Evolutionary conservation across 495 filamentous ascomycete genomes (phyloP), one percentile per base, ranked within the genome.

Genomic region (Podospora bellae-mahoneyi): DNA sequence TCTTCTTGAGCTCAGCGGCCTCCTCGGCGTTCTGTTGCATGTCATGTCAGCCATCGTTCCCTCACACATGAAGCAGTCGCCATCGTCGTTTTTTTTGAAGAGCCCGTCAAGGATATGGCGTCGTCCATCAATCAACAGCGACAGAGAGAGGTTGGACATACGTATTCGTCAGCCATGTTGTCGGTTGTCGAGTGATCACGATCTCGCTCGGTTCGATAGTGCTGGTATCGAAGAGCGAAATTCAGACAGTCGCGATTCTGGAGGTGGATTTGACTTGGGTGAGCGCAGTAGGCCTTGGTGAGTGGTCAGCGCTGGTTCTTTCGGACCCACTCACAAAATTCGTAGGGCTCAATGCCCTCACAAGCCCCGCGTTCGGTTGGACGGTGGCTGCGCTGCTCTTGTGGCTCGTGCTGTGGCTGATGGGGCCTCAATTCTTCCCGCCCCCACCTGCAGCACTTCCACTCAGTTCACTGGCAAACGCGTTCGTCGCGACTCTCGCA

Each of bases 1-100:
- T 95, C 89, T 92, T 96, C 92, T 99, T 97, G 84, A 97, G 87
- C 89, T 97, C 94, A 78, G 93, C 93, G 84, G 93, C 93, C 88
- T 93, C 91, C 86, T 94, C 93, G 84, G 93, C 87, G 84, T 97
- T 92, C 91, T 94, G 74, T 60, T 66, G 19, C 32, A 61, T 13
- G 32, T 20, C 19, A 6, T 32, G 60, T 39, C 30, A 23, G 27
- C 44, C 68, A n/a, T 26, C 32, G 32, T 62, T 34, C 60, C 16
- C 16, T 55, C 28, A 4, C 30, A 34, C 34, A 32, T 44, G 30
- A 30, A 20, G 54, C 20, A 60, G 62, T 67, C 64, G 62, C 67
- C 32, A 19, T 66, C 27, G 34, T 27, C n/a, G 34, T 18, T 48
- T 48, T 48, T 32, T 32, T 32, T 32, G 30, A 32, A 23, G 16